Conservation (phyloP, 495 filamentous ascomycete genomes). For the Neurospora intermedia region DNA sequence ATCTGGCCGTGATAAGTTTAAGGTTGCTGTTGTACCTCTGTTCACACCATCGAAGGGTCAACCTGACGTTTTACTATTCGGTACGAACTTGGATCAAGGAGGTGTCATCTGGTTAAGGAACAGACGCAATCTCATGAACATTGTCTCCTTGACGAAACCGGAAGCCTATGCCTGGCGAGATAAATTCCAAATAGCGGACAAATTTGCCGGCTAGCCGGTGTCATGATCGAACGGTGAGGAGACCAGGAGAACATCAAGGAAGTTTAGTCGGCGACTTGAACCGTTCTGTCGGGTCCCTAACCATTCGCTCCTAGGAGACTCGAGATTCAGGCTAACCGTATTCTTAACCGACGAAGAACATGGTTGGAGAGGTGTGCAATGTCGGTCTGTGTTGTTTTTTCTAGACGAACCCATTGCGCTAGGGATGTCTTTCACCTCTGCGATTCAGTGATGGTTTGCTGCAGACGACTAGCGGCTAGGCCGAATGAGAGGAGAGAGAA, state of each 20-base stretch:
- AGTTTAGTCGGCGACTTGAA: not conserved
- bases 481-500: not conserved
- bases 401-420: not conserved
- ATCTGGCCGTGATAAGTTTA: not conserved
- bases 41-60: not conserved
- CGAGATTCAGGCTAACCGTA: not conserved
- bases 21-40: not conserved
- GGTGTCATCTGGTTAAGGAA: not conserved
- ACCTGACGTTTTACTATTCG: not conserved
- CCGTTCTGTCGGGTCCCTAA: not conserved
- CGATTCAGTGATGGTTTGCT: not conserved
- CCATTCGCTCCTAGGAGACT: not conserved
- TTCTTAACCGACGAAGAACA: not conserved
- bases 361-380: not conserved
- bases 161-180: not conserved
- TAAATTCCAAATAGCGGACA: not conserved
- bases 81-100: not conserved
- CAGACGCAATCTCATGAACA: not conserved
- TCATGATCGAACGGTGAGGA: not conserved
- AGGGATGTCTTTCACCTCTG: not conserved
- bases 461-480: not conserved
- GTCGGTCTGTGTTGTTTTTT: not conserved
- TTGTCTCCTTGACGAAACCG: not conserved
- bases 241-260: not conserved
- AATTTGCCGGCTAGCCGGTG: not conserved